Percentiles rank a stretch among this genome's conserved stretches.
Evolutionary conservation across 2,329 filamentous ascomycete species (phyloP).

Genomic region (Claviceps paspali): DNA sequence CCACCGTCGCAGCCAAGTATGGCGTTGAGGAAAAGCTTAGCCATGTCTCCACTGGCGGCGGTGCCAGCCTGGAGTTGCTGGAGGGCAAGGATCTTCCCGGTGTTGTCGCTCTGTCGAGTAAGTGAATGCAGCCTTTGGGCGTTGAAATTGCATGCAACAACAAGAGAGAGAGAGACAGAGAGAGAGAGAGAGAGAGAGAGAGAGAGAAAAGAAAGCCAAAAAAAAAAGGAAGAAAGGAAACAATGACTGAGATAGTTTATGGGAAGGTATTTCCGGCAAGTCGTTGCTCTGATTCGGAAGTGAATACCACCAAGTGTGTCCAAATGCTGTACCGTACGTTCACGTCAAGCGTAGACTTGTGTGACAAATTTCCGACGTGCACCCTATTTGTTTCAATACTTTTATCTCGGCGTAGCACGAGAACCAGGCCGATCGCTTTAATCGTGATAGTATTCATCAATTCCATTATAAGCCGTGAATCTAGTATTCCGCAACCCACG

Average conservation of each 20-base stretch:
- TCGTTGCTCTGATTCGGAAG: neutral
- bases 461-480: neutral
- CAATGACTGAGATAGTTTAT: conserved; percentile 10
- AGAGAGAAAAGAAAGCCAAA: conserved; percentile 3
- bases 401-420: neutral
- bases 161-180: neutral
- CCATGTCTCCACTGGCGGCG: conserved; percentile 94
- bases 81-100: conserved; percentile 97
- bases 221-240: conserved; percentile 1
- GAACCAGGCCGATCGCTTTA: neutral
- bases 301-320: neutral
- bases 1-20: conserved; percentile 95
- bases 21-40: conserved; percentile 91
- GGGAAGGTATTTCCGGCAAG: conserved; percentile 1
- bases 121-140: conserved; percentile 28
- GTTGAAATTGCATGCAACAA: neutral
- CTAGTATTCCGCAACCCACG: neutral
- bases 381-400: neutral
- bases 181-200: conserved; percentile 5
- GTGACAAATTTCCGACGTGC: neutral
- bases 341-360: neutral
- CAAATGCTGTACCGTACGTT: too few relatives aligned
- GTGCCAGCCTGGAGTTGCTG: conserved; percentile 86
- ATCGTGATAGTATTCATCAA: neutral
- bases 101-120: conserved; percentile 76